Evolutionary conservation across 2,329 filamentous ascomycete genomes (phyloP).

Genomic region (Aspergillus oerlinghausenensis): DNA sequence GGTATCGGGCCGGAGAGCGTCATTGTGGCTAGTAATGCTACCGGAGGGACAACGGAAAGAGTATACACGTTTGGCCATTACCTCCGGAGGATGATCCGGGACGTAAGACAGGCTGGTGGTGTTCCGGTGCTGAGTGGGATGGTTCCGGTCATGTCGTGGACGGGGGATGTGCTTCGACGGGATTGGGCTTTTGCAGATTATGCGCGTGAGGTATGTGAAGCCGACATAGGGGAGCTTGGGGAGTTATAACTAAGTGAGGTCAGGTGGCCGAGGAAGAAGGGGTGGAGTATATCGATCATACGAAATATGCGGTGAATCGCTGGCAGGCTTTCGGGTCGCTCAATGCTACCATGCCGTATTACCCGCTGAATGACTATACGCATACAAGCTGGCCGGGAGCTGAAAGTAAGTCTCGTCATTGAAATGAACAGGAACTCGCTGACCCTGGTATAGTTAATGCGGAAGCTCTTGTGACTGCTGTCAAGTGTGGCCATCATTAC

Average conservation of each 20-base stretch:
- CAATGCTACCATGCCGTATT: background rate
- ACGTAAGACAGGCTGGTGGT: background rate
- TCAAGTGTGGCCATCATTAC: background rate
- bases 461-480: background rate
- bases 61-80: background rate
- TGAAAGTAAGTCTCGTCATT: background rate
- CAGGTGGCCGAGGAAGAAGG: background rate
- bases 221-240: too few relatives aligned
- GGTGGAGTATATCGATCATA: background rate
- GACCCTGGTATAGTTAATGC: background rate
- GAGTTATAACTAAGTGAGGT: background rate
- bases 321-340: background rate
- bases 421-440: background rate
- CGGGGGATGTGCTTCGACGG: background rate
- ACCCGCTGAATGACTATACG: background rate
- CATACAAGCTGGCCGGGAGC: background rate
- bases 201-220: background rate
- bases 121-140: background rate
- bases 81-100: background rate
- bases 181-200: background rate
- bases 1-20: background rate
- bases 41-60: background rate
- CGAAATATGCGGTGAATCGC: background rate
- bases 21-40: background rate
- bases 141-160: background rate